Evolutionary conservation across 2,329 filamentous ascomycete species (phyloP), one percentile per base, ranked within the genome.

Genomic region (Fusarium liriodendri): DNA sequence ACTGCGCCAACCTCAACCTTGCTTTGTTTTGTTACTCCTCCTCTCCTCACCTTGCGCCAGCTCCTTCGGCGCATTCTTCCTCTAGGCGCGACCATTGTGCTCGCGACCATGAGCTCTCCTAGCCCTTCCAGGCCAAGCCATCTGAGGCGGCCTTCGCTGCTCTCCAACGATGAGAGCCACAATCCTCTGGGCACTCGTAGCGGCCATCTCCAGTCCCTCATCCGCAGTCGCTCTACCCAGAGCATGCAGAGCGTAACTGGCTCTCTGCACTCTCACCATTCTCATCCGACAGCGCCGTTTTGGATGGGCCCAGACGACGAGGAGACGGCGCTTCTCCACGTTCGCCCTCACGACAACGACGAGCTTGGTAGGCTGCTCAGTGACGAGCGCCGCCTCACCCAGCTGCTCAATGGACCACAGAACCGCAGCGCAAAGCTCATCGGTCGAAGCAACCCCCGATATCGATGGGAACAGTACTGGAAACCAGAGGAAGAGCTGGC

Each of bases 401-500:
- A 87, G 70, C 84, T 92, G 68, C 87, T 93, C 62, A 87, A 88
- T 77, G 89, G 89, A n/a, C 91, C 92, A 4, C 90, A 94, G 81
- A 93, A 95, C 88, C 89, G 94, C 71, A 95, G 93, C 79, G 93
- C 95, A 89, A 89, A 94, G 64, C 87, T 98, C 77, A 97, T 98
- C 81, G 96, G 96, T 47, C 94, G 94, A 77, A 94, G 90, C 75
- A 98, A 97, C 81, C 94, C 94, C 20, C 87, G 94, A 70, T 98
- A 97, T 83, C 89, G 89, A 72, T 98, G 95, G 93, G 92, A 95
- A 80, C 89, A 88, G 70, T 98, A 98, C 81, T 97, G 94, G 89
- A 97, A 94, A 82, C 90, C 90, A 0, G 91, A 95, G 33, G 92
- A 93, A 32, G 89, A 97, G 80, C 85, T 98, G 73, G 89, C 89